Conservation (phyloP, 2,329 filamentous ascomycete genomes). For the Eutypella sp. region DNA sequence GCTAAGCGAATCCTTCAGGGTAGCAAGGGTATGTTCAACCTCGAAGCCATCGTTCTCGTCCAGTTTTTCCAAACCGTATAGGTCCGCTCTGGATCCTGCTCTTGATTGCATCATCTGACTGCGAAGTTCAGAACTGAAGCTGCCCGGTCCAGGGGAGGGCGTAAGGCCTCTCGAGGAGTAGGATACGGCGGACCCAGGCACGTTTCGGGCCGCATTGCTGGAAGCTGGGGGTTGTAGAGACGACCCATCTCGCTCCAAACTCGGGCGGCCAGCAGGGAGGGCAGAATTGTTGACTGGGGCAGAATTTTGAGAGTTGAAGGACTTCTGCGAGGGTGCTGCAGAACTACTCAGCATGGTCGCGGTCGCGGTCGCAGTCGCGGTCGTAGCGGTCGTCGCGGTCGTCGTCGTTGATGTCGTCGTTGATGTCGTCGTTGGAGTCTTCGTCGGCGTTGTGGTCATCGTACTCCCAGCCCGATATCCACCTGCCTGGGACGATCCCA, state of each 20-base stretch:
- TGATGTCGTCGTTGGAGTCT: conserved; percentile 50
- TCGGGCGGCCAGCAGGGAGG: conserved; percentile 35
- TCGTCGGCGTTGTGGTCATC: conserved; percentile 44
- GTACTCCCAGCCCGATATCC: conserved; percentile 6
- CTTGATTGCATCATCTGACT: conserved; percentile 64
- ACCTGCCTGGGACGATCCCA: conserved; percentile 4
- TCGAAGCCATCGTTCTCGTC: conserved; percentile 56
- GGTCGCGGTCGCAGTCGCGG: no score
- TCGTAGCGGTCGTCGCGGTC: no score
- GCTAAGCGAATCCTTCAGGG: conserved; percentile 78
- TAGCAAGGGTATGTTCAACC: conserved; percentile 68
- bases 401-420: no score
- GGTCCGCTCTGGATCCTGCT: conserved; percentile 53
- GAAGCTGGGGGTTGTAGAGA: conserved; percentile 41
- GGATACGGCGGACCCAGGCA: conserved; percentile 51
- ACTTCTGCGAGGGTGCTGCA: conserved; percentile 50
- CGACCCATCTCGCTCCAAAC: conserved; percentile 50
- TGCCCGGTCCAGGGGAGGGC: conserved; percentile 68
- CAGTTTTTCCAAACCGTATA: conserved; percentile 48
- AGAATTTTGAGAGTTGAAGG: conserved; percentile 38
- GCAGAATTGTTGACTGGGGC: conserved; percentile 30
- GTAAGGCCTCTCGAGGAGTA: conserved; percentile 67
- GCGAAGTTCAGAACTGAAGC: conserved; percentile 84
- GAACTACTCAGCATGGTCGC: conserved; percentile 49
- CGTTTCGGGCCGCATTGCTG: conserved; percentile 42